Evolutionary conservation across 2,329 filamentous ascomycete species (phyloP).

Genomic region (Diatrype stigma): DNA sequence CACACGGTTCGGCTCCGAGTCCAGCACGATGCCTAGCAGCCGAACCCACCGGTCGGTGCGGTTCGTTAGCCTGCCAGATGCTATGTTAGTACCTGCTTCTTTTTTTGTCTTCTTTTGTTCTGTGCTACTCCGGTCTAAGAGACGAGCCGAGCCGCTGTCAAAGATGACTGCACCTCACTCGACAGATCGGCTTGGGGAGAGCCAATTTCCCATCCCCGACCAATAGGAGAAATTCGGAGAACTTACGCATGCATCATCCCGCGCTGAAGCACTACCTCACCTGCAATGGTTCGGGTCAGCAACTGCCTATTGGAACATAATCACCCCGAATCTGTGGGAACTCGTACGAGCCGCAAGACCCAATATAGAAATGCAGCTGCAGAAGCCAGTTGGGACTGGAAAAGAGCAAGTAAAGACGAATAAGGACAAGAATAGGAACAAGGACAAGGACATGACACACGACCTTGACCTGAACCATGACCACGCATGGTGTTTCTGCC

Average conservation of each 20-base stretch:
- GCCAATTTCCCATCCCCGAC: neutral
- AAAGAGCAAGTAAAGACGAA: neutral
- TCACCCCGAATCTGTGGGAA: neutral
- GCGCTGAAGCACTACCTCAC: constrained; percentile 27
- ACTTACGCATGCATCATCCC: constrained; percentile 31
- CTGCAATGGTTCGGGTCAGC: neutral
- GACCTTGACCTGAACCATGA: no score
- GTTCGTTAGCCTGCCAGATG: constrained; percentile 21
- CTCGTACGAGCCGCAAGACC: neutral
- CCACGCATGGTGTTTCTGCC: neutral
- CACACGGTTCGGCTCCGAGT: constrained; percentile 21
- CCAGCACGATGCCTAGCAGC: constrained; percentile 16
- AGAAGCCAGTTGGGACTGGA: neutral
- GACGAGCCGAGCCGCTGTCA: neutral
- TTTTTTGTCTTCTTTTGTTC: no score
- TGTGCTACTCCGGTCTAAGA: neutral
- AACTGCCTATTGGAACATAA: neutral
- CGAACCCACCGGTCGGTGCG: constrained; percentile 25
- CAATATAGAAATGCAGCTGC: neutral
- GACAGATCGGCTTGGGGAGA: no score
- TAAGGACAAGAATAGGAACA: no score
- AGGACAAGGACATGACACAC: no score
- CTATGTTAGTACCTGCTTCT: constrained; percentile 4
- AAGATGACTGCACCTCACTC: no score
- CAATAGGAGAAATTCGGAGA: neutral